Conservation (phyloP, 257 asterid genomes). For the Ophiorrhiza pumila region DNA sequence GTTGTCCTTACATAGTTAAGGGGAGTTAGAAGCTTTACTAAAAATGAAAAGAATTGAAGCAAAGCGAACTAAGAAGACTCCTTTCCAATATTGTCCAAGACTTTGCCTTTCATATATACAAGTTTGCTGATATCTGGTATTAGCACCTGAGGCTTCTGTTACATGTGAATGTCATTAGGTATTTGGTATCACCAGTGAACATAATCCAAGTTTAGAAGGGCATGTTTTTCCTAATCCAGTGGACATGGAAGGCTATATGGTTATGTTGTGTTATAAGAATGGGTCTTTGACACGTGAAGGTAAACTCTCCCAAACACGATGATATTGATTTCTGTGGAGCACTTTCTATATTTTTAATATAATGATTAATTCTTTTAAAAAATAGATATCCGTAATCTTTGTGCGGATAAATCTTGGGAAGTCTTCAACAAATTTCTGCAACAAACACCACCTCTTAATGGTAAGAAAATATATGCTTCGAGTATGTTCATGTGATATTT, state of each 20-base stretch:
- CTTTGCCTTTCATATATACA: neutral
- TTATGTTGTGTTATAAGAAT: conserved; percentile 84
- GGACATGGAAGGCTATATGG: conserved; percentile 76
- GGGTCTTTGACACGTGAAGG: conserved; percentile 98
- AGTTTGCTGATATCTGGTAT: neutral
- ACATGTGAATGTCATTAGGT: conserved; percentile 33
- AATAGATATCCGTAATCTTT: conserved; percentile 66
- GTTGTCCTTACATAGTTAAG: neutral
- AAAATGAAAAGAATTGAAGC: neutral
- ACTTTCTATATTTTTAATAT: neutral
- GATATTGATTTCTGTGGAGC: neutral
- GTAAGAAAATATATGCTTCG: conserved; percentile 28
- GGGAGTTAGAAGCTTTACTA: neutral
- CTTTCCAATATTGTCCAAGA: neutral
- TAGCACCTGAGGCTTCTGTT: neutral
- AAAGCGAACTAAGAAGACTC: neutral
- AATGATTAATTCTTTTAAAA: neutral
- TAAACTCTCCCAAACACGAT: conserved; percentile 12
- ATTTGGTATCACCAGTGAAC: conserved; percentile 72
- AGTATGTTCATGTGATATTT: neutral
- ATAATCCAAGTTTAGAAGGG: conserved; percentile 81
- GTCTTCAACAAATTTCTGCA: conserved; percentile 53
- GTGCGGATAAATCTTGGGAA: conserved; percentile 87
- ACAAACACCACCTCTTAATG: conserved; percentile 75
- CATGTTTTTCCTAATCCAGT: conserved; percentile 95